A percentile compares a stretch with the other conserved stretches of the same genome.
Conservation (phyloP, 2,329 filamentous ascomycete genomes). For the Lachnellula arida region DNA sequence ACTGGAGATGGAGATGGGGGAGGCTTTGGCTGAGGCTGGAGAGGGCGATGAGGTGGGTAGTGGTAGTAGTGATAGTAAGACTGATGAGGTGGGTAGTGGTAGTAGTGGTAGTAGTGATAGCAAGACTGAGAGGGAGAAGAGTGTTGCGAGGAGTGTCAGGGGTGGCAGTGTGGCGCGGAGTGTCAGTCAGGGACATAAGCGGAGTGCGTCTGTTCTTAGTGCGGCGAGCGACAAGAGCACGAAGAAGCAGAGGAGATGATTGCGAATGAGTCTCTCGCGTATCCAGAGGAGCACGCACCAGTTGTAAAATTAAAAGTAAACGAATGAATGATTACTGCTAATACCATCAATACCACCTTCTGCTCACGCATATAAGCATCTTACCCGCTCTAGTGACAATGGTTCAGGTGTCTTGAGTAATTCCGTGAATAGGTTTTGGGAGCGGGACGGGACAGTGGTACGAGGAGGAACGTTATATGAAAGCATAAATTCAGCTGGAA, state of each 20-base stretch:
- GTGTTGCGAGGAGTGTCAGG: constrained; percentile 54
- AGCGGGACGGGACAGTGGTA: no score
- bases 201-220: constrained; percentile 79
- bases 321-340: background rate
- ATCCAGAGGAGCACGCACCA: background rate
- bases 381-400: no score
- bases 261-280: no score
- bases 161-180: constrained; percentile 44
- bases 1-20: constrained; percentile 6
- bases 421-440: no score
- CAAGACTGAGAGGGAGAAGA: constrained; percentile 35
- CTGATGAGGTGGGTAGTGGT: constrained; percentile 43
- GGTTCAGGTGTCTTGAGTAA: no score
- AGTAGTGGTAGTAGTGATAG: constrained; percentile 22
- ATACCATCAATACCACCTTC: background rate
- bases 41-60: constrained; percentile 47
- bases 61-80: no score
- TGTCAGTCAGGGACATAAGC: constrained; percentile 62
- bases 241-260: constrained; percentile 41
- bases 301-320: background rate
- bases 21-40: constrained; percentile 41
- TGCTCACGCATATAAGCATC: no score
- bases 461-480: background rate
- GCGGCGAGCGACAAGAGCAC: constrained; percentile 56
- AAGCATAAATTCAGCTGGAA: background rate